Percentiles rank a stretch among this genome's conserved stretches.
These are phyloP conservation scores for Nadsonia fulvescens DNA, from an alignment of 805 yeast genomes.

Conservation along the genomic window DNA sequence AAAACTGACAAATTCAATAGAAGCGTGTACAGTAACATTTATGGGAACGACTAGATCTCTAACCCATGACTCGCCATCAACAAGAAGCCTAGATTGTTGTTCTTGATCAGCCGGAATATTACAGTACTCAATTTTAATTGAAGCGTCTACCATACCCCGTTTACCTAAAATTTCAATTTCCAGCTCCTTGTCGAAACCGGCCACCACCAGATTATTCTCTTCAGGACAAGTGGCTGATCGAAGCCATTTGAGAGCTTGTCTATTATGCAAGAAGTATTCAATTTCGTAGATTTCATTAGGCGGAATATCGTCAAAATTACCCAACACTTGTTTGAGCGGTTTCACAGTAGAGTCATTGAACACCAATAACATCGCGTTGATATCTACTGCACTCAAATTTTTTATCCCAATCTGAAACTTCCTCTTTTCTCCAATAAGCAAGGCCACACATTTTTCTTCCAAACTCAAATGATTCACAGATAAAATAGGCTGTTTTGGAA, in stretches of 20 bases:
- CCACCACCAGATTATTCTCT: constrained; percentile 14
- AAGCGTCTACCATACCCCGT: constrained; percentile 51
- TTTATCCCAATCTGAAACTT: constrained; percentile 31
- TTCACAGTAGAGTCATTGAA: constrained; percentile 61
- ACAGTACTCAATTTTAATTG: constrained; percentile 49
- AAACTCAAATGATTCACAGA: constrained; percentile 33
- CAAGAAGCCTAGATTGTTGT: constrained; percentile 1
- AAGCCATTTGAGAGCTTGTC: constrained; percentile 39
- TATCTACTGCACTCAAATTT: constrained; percentile 39
- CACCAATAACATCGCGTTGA: constrained; percentile 40
- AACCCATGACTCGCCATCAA: constrained; percentile 20
- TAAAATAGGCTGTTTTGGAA: constrained; percentile 43
- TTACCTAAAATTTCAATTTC: constrained; percentile 51
- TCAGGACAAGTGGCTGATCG: constrained; percentile 13
- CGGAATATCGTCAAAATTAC: constrained; percentile 26
- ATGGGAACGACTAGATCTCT: constrained; percentile 53
- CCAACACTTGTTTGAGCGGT: constrained; percentile 36
- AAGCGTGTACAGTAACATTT: constrained; percentile 49
- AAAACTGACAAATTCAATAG: constrained; percentile 57
- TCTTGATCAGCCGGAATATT: constrained; percentile 11
- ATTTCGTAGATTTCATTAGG: constrained; percentile 55
- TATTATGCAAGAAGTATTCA: constrained; percentile 46
- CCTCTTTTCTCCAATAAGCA: constrained; percentile 59
- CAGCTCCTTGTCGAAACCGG: constrained; percentile 26
- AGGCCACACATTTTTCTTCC: constrained; percentile 50